Evolutionary conservation across 495 filamentous ascomycete species (phyloP).

Genomic region (Chaetomium tenue): DNA sequence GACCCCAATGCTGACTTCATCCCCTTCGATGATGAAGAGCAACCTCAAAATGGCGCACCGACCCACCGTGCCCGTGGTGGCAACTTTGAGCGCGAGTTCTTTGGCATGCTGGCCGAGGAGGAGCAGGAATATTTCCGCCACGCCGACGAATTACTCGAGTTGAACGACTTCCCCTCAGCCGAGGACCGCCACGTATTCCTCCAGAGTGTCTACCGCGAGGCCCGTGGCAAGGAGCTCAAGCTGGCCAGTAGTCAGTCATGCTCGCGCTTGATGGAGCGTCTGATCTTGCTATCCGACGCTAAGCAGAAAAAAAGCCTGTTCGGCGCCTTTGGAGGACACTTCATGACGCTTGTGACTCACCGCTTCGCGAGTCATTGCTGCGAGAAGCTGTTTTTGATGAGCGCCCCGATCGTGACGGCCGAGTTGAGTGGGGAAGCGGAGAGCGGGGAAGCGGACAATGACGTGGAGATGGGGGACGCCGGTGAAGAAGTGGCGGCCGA

Average conservation of each 20-base stretch:
- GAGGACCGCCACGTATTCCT: slow-evolving; percentile 82
- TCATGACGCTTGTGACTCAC: slow-evolving; percentile 84
- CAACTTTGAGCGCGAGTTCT: slow-evolving; percentile 61
- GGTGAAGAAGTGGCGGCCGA: slow-evolving; percentile 46
- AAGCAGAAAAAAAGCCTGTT: slow-evolving; percentile 83
- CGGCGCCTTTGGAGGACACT: slow-evolving; percentile 80
- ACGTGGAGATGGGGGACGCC: slow-evolving; percentile 32
- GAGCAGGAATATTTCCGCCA: slow-evolving; percentile 93
- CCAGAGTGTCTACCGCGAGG: slow-evolving; percentile 80
- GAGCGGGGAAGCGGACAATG: slow-evolving; percentile 36
- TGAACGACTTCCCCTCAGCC: slow-evolving; percentile 74
- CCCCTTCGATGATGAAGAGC: slow-evolving; percentile 29
- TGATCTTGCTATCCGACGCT: slow-evolving; percentile 78
- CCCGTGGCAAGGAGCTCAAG: slow-evolving; percentile 89
- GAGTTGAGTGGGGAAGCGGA: slow-evolving; percentile 55
- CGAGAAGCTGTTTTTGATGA: slow-evolving; percentile 83
- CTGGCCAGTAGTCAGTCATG: slow-evolving; percentile 92
- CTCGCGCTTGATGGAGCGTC: slow-evolving; percentile 84
- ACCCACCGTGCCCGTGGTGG: slow-evolving; percentile 16
- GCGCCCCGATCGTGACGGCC: slow-evolving; percentile 71
- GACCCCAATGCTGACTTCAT: slow-evolving; percentile 33
- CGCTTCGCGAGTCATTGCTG: slow-evolving; percentile 96
- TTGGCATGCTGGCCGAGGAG: slow-evolving; percentile 81
- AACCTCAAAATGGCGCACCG: slow-evolving; percentile 26
- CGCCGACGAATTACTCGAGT: slow-evolving; percentile 82